Base-by-base conservation (phyloP, 1,139 yeast genomes). In the Hansenula lynferdii region DNA sequence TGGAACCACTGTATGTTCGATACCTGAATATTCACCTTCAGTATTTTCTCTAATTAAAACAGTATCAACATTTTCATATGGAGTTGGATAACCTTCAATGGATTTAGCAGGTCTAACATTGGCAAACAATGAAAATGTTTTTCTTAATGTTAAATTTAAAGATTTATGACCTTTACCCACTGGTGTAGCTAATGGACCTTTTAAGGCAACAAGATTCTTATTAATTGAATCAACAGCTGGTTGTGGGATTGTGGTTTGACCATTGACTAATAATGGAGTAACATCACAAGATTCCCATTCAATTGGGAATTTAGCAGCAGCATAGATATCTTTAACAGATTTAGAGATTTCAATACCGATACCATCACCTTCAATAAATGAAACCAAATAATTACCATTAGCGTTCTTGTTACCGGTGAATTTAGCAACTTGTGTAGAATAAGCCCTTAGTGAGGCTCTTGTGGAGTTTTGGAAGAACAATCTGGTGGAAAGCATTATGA, bases 1-100 rank as follows among this genome's bases (percentile, higher is more conserved):
- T 49, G 97, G 97, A 42, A 89, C 95, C 49, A 92, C 90, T 50
- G 90, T 85, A 73, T 92, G 98, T 74, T 92, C 98, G 55, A 92
- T 90, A 69, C 98, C 98, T 31, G 97, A 89, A 74, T 92, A 92
- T 71, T 92, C 98, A 70, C 97, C 98, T 71, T 92, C 98, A 56
- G 98, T 92, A 79, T 92, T 92, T 72, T 92, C 98, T 77, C 98
- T 87, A 66, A 92, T 89, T 61, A 92, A 76, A 37, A 92, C 97
- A 48, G 96, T 84, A 70, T 92, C 95, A 51, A 92, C 97, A 63
- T 86, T 76, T 56, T 86, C 84, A 72, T 90, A 92, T 36, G 97
- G 95, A 48, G 97, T 92, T 67, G 90, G 77, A 79, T 77, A 92
- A 56, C 98, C 98, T 49, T 77, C 85, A 54, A 92, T 79, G 42